A percentile compares a stretch with the other conserved stretches of the same genome.
phyloP scores from a whole-genome alignment of 768 basidiomycete genomes.

The Boletus pseudo-olivaceus region DNA sequence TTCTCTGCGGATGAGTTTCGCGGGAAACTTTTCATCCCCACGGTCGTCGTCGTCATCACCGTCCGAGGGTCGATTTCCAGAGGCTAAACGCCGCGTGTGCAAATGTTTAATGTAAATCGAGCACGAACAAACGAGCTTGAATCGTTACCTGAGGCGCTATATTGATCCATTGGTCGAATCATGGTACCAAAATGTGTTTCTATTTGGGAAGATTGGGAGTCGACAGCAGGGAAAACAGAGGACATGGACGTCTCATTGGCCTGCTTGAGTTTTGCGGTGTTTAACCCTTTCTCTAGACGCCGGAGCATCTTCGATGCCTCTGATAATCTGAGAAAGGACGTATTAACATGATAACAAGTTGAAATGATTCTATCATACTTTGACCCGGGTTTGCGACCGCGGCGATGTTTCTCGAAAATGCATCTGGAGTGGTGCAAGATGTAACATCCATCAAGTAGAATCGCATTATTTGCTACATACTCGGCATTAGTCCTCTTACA shows the following conservation, averaged over 20 bases:
- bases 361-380: slow-evolving; percentile 50
- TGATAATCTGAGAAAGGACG: slow-evolving; percentile 53
- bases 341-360: slow-evolving; percentile 5
- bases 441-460: slow-evolving; percentile 7
- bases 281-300: slow-evolving; percentile 79
- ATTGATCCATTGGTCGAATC: slow-evolving; percentile 30
- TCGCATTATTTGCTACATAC: slow-evolving; percentile 38
- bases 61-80: slow-evolving; percentile 28
- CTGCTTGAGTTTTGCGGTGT: slow-evolving; percentile 72
- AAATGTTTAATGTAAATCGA: slow-evolving; percentile 2
- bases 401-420: slow-evolving; percentile 84
- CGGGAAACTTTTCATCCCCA: slow-evolving; percentile 68
- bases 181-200: slow-evolving; percentile 29
- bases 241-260: slow-evolving; percentile 32
- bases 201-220: slow-evolving; percentile 23
- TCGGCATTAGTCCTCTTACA: slow-evolving; percentile 78
- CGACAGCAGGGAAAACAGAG: slow-evolving; percentile 33
- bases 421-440: slow-evolving; percentile 46
- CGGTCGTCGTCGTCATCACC: slow-evolving; percentile 67
- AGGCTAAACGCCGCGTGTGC: slow-evolving; percentile 14
- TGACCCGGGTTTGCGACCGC: slow-evolving; percentile 85
- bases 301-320: slow-evolving; percentile 90
- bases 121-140: background rate
- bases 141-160: slow-evolving; percentile 28
- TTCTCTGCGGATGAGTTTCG: slow-evolving; percentile 69